Base-by-base conservation (phyloP, 2,329 filamentous ascomycete species). In the Colletotrichum aenigma region DNA sequence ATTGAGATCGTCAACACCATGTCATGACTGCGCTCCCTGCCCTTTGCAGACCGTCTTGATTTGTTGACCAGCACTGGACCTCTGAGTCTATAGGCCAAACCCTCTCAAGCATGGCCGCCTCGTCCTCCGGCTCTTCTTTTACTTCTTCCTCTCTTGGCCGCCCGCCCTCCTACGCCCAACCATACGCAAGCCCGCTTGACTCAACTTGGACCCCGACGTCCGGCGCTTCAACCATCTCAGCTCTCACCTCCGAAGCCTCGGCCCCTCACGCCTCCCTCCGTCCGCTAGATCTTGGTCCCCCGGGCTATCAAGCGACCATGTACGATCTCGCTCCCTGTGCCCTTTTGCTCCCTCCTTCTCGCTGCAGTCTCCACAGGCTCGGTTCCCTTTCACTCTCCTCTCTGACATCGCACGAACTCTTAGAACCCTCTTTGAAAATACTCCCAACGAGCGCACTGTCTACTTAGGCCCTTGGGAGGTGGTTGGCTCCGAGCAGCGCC, bases 401-500 rank as follows among this genome's bases (percentile, higher is more conserved):
- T 75, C 78, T 77, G 64, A 77, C 64, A 30, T 70, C 7, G 24
- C 28, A 74, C 64, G 24, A 34, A 77, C 56, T 75, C 32, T 55
- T 79, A 90, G 88, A 83, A 87, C 84, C 61, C 84, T 90, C n/a
- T 89, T 87, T 75, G 87, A 89, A 78, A 86, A 87, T 65, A 89
- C 88, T 8, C 79, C 85, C 43, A 84, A 87, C 78, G 88, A 90
- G 78, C 85, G 84, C 64, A 88, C 88, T 15, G 83, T 90, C 61
- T 89, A 89, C 76, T 84, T 90, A 9, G 88, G 88, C n/a, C 88
- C 88, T 6, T 90, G 88, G 88, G 87, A 89, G 78, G 84, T 89
- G 43, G 82, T 88, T 52, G 86, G 86, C 56, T 84, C 85, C 52
- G 86, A 88, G 74, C 85, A 86, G 36, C 87, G 88, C 66, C 87